phyloP scores from a whole-genome alignment of 2,329 filamentous ascomycete species.

The Fusarium haematococcum region DNA sequence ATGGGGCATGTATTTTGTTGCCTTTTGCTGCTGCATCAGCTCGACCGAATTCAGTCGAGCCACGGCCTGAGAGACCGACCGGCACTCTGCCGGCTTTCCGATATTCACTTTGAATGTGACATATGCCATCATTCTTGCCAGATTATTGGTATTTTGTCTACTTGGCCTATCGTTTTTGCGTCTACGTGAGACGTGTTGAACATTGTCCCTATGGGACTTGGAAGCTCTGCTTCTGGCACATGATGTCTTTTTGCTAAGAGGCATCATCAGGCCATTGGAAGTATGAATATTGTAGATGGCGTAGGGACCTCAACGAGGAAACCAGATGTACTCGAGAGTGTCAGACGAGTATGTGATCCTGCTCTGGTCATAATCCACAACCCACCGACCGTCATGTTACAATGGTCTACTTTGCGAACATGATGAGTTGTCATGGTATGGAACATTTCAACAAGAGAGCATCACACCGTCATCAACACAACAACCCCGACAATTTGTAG shows the following conservation, averaged over 20 bases:
- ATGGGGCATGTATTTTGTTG: constrained; percentile 57
- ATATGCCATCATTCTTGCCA: constrained; percentile 44
- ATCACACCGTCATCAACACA: not conserved
- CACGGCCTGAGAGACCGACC: constrained; percentile 81
- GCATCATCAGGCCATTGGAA: not conserved
- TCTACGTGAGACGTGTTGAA: constrained; percentile 39
- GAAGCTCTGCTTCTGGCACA: constrained; percentile 21
- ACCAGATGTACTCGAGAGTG: not conserved
- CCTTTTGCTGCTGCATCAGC: constrained; percentile 62
- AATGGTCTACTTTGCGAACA: not conserved
- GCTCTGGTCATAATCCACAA: not conserved
- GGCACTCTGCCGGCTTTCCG: constrained; percentile 71
- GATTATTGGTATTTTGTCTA: constrained; percentile 37
- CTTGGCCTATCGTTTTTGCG: constrained; percentile 39
- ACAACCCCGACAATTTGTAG: not conserved
- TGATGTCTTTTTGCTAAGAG: not conserved
- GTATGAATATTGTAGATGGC: not conserved
- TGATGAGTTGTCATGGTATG: not conserved
- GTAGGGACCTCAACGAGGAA: not conserved
- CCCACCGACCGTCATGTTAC: not conserved
- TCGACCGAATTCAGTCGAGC: constrained; percentile 70
- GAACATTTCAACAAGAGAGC: not conserved
- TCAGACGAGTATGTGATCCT: not conserved
- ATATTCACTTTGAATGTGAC: constrained; percentile 55
- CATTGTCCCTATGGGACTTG: constrained; percentile 25